A percentile compares a stretch with the other conserved stretches of the same genome.
These are phyloP conservation scores for Castanea sativa DNA, from an alignment of 306 rosid genomes.

Conservation along the genomic window DNA sequence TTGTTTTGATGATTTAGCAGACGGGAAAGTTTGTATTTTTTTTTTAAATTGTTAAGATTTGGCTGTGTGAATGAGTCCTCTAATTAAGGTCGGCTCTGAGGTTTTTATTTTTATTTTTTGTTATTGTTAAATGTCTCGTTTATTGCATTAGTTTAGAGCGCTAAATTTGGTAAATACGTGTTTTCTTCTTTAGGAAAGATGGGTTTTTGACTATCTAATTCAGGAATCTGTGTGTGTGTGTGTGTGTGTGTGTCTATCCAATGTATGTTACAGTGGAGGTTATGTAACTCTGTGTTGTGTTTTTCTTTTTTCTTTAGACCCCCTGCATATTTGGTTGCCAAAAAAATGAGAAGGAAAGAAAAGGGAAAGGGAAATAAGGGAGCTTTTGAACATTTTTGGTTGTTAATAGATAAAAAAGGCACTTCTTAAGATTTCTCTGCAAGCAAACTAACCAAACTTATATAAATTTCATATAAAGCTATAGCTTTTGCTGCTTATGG, in stretches of 20 bases:
- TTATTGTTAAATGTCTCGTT: neutral
- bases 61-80: neutral
- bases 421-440: neutral
- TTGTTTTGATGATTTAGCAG: conserved; percentile 11
- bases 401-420: neutral
- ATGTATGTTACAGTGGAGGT: conserved; percentile 26
- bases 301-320: neutral
- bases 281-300: conserved; percentile 6
- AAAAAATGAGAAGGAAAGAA: conserved; percentile 3
- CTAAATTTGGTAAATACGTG: conserved; percentile 34
- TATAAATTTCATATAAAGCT: neutral
- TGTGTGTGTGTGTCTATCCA: conserved; percentile 30
- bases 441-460: neutral
- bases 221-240: neutral
- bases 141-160: conserved; percentile 9
- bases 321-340: conserved; percentile 29
- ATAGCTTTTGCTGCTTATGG: neutral
- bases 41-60: neutral
- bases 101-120: neutral
- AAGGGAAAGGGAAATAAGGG: conserved; percentile 2
- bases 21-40: neutral
- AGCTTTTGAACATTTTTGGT: neutral
- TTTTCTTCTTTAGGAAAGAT: conserved; percentile 22
- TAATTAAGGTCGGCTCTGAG: conserved; percentile 12
- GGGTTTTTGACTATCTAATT: conserved; percentile 4